Conservation (phyloP, 345 rosid genomes). For the Rhodamnia rubescens region DNA sequence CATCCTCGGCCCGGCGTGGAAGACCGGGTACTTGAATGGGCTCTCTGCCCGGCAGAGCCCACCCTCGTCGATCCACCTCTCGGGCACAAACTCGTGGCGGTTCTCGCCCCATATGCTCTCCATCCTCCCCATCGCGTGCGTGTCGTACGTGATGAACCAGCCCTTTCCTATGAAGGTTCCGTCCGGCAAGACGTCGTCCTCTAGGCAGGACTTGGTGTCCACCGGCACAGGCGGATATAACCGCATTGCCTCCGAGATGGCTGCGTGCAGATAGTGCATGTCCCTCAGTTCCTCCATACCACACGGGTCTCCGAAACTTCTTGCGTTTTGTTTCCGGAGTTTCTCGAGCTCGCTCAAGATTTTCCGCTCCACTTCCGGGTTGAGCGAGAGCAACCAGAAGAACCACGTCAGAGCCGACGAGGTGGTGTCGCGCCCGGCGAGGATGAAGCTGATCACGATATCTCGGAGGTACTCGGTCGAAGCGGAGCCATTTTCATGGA, state of each 20-base stretch:
- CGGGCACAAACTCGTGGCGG: constrained; percentile 25
- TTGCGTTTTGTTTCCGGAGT: neutral
- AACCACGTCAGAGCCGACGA: constrained; percentile 38
- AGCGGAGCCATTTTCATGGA: neutral
- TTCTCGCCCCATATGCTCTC: constrained; percentile 31
- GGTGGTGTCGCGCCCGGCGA: constrained; percentile 42
- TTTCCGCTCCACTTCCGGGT: constrained; percentile 11
- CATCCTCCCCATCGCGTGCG: constrained; percentile 41
- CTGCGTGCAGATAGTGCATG: constrained; percentile 33
- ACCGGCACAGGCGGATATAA: constrained; percentile 42
- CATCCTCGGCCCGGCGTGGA: constrained; percentile 37
- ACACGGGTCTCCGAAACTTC: neutral
- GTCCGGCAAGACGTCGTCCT: constrained; percentile 18
- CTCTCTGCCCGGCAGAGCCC: constrained; percentile 14
- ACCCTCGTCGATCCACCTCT: constrained; percentile 22
- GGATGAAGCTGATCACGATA: constrained; percentile 38
- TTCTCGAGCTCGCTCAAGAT: constrained; percentile 17
- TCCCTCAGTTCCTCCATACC: constrained; percentile 14
- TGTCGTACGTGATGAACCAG: constrained; percentile 11
- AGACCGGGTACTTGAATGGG: constrained; percentile 23
- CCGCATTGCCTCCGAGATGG: constrained; percentile 36
- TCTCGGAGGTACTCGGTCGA: constrained; percentile 13
- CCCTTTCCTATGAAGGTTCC: constrained; percentile 21
- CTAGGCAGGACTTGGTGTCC: constrained; percentile 14
- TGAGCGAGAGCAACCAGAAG: constrained; percentile 24